These are phyloP conservation scores for Rheum nobile DNA, from an alignment of 148 eudicot species.

Conservation along the genomic window DNA sequence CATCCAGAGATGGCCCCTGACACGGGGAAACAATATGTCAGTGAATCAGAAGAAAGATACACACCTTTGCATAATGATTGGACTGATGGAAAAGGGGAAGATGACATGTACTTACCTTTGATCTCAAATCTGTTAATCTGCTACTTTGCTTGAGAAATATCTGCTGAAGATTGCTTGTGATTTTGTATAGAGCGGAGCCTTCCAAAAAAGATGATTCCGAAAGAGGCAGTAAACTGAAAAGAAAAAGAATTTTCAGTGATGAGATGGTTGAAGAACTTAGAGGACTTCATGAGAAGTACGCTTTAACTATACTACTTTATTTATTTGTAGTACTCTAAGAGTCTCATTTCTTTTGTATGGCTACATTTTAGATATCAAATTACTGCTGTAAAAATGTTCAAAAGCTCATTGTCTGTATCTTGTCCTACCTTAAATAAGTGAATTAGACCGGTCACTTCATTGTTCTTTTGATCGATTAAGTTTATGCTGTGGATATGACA, in stretches of 20 bases:
- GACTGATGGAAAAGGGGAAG: conserved; percentile 14
- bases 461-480: background rate
- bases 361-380: background rate
- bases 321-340: background rate
- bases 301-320: conserved; percentile 4
- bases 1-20: conserved; percentile 1
- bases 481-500: background rate
- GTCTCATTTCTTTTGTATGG: background rate
- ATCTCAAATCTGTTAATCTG: background rate
- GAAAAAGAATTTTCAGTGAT: conserved; percentile 40
- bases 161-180: conserved; percentile 12
- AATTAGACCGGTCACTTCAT: background rate
- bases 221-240: conserved; percentile 24
- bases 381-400: background rate
- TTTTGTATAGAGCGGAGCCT: conserved; percentile 29
- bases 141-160: conserved; percentile 4
- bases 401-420: background rate
- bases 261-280: conserved; percentile 44
- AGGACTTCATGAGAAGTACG: conserved; percentile 64
- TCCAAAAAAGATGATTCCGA: conserved; percentile 21
- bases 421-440: background rate
- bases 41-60: conserved; percentile 17
- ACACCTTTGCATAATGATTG: conserved; percentile 10
- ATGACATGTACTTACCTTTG: conserved; percentile 24
- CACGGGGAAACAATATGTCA: conserved; percentile 2